Evolutionary conservation across 2,329 filamentous ascomycete species (phyloP), one percentile per base, ranked within the genome.

Genomic region (Aspergillus jensenii): DNA sequence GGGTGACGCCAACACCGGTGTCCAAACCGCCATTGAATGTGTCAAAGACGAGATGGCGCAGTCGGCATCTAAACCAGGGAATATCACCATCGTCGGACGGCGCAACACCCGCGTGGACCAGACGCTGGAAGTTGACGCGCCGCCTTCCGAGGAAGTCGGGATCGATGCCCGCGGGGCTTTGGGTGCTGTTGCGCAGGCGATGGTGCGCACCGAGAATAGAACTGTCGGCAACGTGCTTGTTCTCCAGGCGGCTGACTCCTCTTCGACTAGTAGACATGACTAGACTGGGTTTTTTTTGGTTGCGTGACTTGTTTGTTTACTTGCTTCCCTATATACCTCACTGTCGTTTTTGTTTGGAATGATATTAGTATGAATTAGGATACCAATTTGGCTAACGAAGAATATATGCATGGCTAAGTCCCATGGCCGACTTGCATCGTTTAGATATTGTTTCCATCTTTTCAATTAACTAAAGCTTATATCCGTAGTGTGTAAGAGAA

Each of bases 221-320:
- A 73, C 89, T n/a, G 82, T 81, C 62, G 85, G 87, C 0, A 91
- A 89, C 71, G 75, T 92, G 25, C 76, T 92, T 53, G 83, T 92
- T 55, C 81, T 93, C 27, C 87, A 91, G 74, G 88, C 87, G 39
- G 79, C 51, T 8, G 48, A 25, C 7, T 9, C 40, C 12, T 46
- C 23, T 21, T 21, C 3, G 21, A 21, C 21, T 21, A 21, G 21
- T 21, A 21, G 21, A 40, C 52, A 33, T 48, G 40, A 50, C n/a
- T 45, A 58, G 27, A 12, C 25, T 8, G 6, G 48, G 12, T 43
- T 21, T 21, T 21, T 31, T 31, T 4, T 31, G 35, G 6, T 7
- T n/a, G 35, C 35, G 35, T 37, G 14, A 3, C 4, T 37, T 37
- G 27, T 3, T 31, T 31, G 27, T 9, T 31, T 31, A 11, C 27